Conservation (phyloP, 768 basidiomycete species). For the Russula brevipes region DNA sequence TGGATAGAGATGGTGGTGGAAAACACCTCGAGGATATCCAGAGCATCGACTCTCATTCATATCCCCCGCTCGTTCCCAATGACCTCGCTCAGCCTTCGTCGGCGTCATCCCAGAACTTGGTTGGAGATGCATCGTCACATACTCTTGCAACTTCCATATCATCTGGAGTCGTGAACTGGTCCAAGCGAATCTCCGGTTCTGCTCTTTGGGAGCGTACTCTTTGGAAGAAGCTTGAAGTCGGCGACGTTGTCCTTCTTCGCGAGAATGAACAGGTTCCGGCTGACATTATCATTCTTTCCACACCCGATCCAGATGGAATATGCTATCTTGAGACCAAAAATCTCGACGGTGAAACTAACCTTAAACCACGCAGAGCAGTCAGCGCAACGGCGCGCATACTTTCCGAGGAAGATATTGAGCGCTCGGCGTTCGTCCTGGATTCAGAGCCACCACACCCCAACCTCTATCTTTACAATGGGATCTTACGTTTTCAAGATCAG, state of each 20-base stretch:
- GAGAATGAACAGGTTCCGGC: constrained; percentile 97
- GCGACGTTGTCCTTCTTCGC: constrained; percentile 85
- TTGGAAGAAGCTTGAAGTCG: constrained; percentile 98
- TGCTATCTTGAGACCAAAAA: constrained; percentile 99
- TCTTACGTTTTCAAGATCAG: constrained; percentile 66
- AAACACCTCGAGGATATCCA: constrained; percentile 34
- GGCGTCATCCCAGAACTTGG: constrained; percentile 6
- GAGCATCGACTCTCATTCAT: constrained; percentile 29
- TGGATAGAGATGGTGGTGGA: constrained; percentile 19
- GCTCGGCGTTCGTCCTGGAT: constrained; percentile 81
- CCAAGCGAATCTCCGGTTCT: constrained; percentile 57
- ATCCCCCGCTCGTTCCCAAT: constrained; percentile 25
- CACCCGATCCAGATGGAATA: constrained; percentile 84
- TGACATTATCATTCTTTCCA: constrained; percentile 88
- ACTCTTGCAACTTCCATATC: constrained; percentile 11
- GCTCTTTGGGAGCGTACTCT: constrained; percentile 91
- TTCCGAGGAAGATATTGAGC: constrained; percentile 88
- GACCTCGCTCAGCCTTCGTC: constrained; percentile 16
- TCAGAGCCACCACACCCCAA: constrained; percentile 93
- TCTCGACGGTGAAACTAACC: constrained; percentile 93
- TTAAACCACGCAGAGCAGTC: constrained; percentile 79
- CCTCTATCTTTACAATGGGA: constrained; percentile 84
- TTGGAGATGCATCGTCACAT: constrained; percentile 3
- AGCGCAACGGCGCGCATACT: constrained; percentile 68
- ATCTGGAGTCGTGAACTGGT: constrained; percentile 79